Percentiles rank a stretch among this genome's conserved stretches.
phyloP scores from a whole-genome alignment of 768 basidiomycete species.

The Astraeus odoratus region DNA sequence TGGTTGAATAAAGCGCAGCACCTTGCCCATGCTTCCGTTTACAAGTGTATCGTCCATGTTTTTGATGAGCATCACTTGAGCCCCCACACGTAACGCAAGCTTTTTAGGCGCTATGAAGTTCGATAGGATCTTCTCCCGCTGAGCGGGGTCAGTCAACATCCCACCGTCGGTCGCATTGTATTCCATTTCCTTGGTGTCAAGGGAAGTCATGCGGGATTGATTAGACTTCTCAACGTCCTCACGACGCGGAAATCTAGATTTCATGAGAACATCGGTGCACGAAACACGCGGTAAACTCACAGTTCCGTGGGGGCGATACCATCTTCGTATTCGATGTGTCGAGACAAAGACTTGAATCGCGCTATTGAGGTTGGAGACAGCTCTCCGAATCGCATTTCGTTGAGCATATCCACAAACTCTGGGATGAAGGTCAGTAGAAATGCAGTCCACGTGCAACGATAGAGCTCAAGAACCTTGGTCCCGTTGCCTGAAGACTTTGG shows the following conservation, averaged over 20 bases:
- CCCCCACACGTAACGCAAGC: constrained; percentile 67
- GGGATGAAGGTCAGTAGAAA: constrained; percentile 7
- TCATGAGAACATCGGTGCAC: neutral
- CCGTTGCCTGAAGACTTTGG: constrained; percentile 91
- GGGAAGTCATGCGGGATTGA: constrained; percentile 50
- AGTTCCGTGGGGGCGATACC: constrained; percentile 87
- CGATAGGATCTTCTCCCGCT: constrained; percentile 69
- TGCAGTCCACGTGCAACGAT: neutral
- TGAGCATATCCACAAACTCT: constrained; percentile 95
- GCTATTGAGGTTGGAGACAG: constrained; percentile 57
- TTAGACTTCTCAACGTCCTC: constrained; percentile 92
- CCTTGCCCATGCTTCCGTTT: constrained; percentile 89
- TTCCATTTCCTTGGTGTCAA: constrained; percentile 45
- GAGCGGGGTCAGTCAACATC: constrained; percentile 39
- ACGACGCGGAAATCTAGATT: constrained; percentile 78
- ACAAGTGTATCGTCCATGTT: constrained; percentile 87
- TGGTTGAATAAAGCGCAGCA: constrained; percentile 66
- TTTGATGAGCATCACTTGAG: constrained; percentile 95
- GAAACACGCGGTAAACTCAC: constrained; percentile 51
- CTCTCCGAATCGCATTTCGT: constrained; percentile 93
- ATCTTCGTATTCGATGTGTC: constrained; percentile 70
- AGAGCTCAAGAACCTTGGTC: constrained; percentile 60
- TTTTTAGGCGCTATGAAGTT: constrained; percentile 85
- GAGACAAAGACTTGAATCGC: constrained; percentile 63
- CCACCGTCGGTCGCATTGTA: constrained; percentile 66